Evolutionary conservation across 768 basidiomycete species (phyloP).

Genomic region (Roridomyces roridus): DNA sequence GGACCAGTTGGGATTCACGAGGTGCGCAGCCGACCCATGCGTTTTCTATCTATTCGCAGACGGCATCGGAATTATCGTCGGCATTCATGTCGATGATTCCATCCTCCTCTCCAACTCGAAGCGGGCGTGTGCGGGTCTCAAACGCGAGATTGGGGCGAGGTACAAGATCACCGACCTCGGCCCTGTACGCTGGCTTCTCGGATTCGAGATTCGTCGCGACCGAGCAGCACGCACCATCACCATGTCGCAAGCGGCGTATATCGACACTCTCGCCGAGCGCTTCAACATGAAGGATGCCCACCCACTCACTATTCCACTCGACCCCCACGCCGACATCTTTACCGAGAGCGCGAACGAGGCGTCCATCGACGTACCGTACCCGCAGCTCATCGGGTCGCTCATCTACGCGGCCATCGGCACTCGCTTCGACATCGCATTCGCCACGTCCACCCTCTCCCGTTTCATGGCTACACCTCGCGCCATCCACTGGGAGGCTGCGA

Average conservation of each 20-base stretch:
- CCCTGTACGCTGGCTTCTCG: constrained; percentile 35
- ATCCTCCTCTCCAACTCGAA: background rate
- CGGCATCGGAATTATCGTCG: constrained; percentile 6
- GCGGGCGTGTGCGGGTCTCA: too few relatives aligned
- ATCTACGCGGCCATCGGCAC: constrained; percentile 1
- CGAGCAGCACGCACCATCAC: constrained; percentile 23
- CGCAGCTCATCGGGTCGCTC: background rate
- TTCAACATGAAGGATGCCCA: constrained; percentile 33
- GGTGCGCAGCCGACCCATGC: constrained; percentile 2
- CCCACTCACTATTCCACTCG: constrained; percentile 34
- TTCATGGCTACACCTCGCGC: constrained; percentile 19
- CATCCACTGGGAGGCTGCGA: constrained; percentile 21
- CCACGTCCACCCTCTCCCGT: constrained; percentile 17
- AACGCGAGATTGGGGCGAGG: background rate
- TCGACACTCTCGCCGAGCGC: constrained; percentile 34
- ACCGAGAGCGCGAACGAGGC: background rate
- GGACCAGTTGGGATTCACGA: background rate
- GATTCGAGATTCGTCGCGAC: constrained; percentile 28
- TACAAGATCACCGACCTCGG: constrained; percentile 36
- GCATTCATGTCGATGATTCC: constrained; percentile 19
- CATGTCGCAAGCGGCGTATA: constrained; percentile 27
- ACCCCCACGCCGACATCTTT: constrained; percentile 24
- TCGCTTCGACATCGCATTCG: constrained; percentile 17
- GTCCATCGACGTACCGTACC: background rate
- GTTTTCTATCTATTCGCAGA: background rate